Conservation (phyloP, 768 basidiomycete genomes). For the Antrodiella citrinella region DNA sequence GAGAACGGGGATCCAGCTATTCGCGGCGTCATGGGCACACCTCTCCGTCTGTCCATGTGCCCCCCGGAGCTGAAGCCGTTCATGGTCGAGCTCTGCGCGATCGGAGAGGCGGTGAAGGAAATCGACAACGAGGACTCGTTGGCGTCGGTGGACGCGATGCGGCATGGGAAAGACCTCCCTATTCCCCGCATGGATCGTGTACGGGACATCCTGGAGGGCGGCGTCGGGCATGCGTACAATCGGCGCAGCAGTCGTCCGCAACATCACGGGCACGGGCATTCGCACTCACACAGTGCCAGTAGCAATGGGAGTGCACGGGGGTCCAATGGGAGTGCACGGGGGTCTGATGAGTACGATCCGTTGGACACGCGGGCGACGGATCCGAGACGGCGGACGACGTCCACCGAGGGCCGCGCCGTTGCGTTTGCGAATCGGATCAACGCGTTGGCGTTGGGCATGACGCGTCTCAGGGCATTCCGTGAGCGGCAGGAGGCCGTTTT, state of each 20-base stretch:
- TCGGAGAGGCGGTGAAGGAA: slow-evolving; percentile 8
- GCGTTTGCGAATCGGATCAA: slow-evolving; percentile 75
- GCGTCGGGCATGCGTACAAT: slow-evolving; percentile 16
- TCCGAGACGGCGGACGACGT: slow-evolving; percentile 21
- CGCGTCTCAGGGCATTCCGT: slow-evolving; percentile 59
- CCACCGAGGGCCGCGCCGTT: slow-evolving; percentile 52
- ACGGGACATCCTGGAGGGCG: slow-evolving; percentile 14
- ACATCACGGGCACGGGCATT: not conserved
- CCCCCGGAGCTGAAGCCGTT: slow-evolving; percentile 58
- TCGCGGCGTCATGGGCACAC: slow-evolving; percentile 47
- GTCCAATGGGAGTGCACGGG: not conserved
- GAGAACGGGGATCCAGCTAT: slow-evolving; percentile 23
- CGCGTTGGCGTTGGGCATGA: slow-evolving; percentile 63
- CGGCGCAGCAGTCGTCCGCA: not conserved
- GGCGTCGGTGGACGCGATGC: slow-evolving; percentile 11
- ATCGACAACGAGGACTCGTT: slow-evolving; percentile 15
- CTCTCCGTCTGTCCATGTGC: slow-evolving; percentile 51
- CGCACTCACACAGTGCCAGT: no score
- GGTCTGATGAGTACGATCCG: not conserved
- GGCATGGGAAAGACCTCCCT: slow-evolving; percentile 4
- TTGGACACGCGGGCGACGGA: not conserved
- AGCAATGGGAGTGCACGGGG: not conserved
- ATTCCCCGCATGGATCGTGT: slow-evolving; percentile 17
- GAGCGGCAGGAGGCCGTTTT: slow-evolving; percentile 68
- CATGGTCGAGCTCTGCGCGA: slow-evolving; percentile 29